phyloP scores from a whole-genome alignment of 192 early-diverging fungal genomes.

The Endogone sp. region DNA sequence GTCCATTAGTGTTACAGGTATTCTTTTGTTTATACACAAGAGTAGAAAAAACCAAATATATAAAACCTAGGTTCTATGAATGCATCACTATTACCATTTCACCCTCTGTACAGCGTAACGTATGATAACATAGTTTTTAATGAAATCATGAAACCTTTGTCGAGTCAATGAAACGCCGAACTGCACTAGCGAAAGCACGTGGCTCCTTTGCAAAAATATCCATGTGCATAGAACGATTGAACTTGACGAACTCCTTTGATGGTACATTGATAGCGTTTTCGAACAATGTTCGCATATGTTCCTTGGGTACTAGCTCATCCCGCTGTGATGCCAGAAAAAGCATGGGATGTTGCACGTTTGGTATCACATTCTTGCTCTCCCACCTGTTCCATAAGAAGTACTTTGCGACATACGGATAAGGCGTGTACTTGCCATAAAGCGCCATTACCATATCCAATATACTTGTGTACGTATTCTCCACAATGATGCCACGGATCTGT shows the following conservation, averaged over 20 bases:
- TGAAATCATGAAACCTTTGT: neutral
- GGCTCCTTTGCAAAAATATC: constrained; percentile 15
- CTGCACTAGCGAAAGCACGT: neutral
- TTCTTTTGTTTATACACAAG: no score
- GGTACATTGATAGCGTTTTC: constrained; percentile 6
- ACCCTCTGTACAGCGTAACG: no score
- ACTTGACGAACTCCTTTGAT: constrained; percentile 12
- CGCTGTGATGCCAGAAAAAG: constrained; percentile 29
- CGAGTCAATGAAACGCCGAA: neutral
- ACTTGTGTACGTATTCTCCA: constrained; percentile 38
- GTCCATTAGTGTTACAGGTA: no score
- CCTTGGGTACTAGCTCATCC: constrained; percentile 36
- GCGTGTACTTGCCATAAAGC: constrained; percentile 30
- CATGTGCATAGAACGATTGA: constrained; percentile 27
- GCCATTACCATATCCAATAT: constrained; percentile 32
- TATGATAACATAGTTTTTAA: no score
- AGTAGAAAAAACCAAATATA: no score
- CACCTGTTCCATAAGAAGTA: constrained; percentile 32
- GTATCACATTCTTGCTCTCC: constrained; percentile 18
- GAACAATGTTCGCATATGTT: constrained; percentile 29
- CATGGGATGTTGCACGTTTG: constrained; percentile 17
- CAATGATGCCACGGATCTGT: constrained; percentile 24
- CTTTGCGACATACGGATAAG: constrained; percentile 31
- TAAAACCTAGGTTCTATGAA: no score
- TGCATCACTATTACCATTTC: no score